Conservation (phyloP, 2,329 filamentous ascomycete genomes). For the Aureobasidium subglaciale region DNA sequence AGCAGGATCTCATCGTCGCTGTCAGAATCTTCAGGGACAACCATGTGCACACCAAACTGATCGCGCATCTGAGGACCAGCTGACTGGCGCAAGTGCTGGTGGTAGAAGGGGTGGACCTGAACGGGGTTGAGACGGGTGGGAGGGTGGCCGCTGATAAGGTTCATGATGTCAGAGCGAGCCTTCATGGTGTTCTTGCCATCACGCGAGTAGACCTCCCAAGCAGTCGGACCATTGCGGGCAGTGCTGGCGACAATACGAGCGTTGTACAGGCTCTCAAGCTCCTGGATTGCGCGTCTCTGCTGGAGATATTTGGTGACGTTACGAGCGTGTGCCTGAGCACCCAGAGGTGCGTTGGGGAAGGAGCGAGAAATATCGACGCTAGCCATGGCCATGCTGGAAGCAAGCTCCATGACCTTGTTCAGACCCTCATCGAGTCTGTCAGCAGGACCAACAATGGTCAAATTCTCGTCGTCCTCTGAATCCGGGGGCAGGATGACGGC, state of each 20-base stretch:
- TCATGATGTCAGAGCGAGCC: conserved; percentile 67
- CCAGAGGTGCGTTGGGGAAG: conserved; percentile 65
- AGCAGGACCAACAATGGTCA: conserved; percentile 76
- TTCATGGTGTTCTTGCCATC: conserved; percentile 77
- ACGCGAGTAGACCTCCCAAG: conserved; percentile 82
- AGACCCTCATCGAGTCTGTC: conserved; percentile 67
- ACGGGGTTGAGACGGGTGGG: conserved; percentile 63
- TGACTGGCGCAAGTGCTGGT: conserved; percentile 61
- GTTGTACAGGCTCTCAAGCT: conserved; percentile 71
- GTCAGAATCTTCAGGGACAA: conserved; percentile 60
- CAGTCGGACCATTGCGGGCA: conserved; percentile 60
- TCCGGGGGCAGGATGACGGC: conserved; percentile 72
- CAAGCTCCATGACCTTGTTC: conserved; percentile 80
- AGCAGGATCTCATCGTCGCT: conserved; percentile 58
- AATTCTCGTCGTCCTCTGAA: conserved; percentile 69
- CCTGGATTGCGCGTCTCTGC: conserved; percentile 71
- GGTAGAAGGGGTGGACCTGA: conserved; percentile 70
- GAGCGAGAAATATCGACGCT: conserved; percentile 76
- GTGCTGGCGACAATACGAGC: conserved; percentile 81
- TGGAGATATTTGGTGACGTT: conserved; percentile 83
- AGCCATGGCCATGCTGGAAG: conserved; percentile 76
- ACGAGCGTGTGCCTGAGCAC: conserved; percentile 70
- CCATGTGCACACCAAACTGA: conserved; percentile 64
- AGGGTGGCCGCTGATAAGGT: conserved; percentile 65
- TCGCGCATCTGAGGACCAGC: conserved; percentile 58